phyloP scores from a whole-genome alignment of 768 basidiomycete genomes.

The Leccinellum albellum region DNA sequence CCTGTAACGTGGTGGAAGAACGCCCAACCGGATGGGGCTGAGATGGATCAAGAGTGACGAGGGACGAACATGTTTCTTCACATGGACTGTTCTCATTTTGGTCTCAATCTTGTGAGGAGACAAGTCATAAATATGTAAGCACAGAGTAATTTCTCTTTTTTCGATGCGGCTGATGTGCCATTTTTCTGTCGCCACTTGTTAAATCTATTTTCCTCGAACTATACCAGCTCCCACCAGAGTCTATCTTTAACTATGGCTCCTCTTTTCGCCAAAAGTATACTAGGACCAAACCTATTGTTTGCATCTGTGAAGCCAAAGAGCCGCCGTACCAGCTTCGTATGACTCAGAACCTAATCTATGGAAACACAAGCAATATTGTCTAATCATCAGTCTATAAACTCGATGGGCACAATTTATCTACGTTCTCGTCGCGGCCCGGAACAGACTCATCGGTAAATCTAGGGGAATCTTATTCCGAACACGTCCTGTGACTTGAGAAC shows the following conservation, averaged over 20 bases:
- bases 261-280: neutral
- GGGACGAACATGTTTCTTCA: neutral
- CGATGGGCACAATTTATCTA: neutral
- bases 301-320: neutral
- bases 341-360: neutral
- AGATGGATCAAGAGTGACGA: slow-evolving; percentile 37
- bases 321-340: too few species aligned
- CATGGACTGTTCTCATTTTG: neutral
- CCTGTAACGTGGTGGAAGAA: slow-evolving; percentile 74
- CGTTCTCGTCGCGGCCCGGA: neutral
- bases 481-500: neutral
- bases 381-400: neutral
- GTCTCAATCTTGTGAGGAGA: neutral
- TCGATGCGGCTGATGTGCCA: neutral
- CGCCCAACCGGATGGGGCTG: slow-evolving; percentile 39
- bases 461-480: neutral
- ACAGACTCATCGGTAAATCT: neutral
- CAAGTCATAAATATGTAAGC: slow-evolving; percentile 1
- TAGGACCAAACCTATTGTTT: too few species aligned
- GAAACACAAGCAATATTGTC: too few species aligned
- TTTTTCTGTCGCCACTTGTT: neutral
- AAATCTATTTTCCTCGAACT: neutral
- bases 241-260: neutral
- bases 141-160: neutral
- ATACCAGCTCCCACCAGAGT: neutral